Conservation (phyloP, 2,329 filamentous ascomycete genomes). For the Colletotrichum shisoi region DNA sequence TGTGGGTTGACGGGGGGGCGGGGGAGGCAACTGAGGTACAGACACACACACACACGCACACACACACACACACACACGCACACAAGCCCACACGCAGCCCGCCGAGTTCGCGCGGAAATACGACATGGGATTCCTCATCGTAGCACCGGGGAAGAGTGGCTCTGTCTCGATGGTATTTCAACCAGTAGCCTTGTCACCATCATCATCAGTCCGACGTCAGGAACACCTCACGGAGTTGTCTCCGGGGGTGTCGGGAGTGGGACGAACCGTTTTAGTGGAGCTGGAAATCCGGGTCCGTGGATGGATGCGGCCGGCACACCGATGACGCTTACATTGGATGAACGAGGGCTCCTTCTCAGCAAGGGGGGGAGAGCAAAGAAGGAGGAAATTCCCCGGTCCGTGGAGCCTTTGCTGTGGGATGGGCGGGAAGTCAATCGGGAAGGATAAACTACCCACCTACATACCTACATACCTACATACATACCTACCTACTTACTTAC, state of each 20-base stretch:
- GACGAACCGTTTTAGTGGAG: conserved; percentile 1
- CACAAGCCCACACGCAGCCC: too few species aligned
- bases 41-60: too few species aligned
- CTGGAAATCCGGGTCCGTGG: conserved; percentile 7
- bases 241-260: conserved; percentile 10
- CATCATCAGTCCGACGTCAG: conserved; percentile 21
- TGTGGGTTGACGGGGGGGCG: neutral
- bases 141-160: too few species aligned
- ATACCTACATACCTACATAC: too few species aligned
- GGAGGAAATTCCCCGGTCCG: neutral
- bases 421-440: neutral
- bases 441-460: neutral
- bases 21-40: neutral
- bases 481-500: too few species aligned
- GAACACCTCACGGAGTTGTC: conserved; percentile 23
- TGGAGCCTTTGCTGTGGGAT: neutral
- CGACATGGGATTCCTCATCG: neutral
- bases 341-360: neutral
- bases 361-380: neutral
- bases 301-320: neutral
- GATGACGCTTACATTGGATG: conserved; percentile 34
- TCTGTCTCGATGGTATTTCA: neutral
- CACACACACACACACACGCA: too few species aligned
- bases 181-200: neutral
- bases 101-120: neutral